These are phyloP conservation scores for Arthroderma uncinatum DNA, from an alignment of 2,329 filamentous ascomycete genomes.

Conservation along the genomic window DNA sequence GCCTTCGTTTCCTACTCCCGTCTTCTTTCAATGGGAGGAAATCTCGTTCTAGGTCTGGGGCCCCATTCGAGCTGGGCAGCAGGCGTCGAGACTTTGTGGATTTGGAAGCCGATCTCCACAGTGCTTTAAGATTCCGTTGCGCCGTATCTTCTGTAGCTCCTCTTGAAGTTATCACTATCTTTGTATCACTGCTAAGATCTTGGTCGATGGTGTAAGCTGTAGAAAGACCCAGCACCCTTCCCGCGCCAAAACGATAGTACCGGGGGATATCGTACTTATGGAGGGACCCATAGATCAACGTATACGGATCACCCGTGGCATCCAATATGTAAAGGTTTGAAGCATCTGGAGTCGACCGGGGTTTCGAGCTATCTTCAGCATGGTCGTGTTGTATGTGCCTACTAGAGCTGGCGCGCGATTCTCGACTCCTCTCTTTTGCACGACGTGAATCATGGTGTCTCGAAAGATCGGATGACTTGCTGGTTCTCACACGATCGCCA, in stretches of 20 bases:
- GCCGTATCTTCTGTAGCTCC: conserved; percentile 29
- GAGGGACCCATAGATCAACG: conserved; percentile 60
- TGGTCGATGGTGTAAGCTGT: conserved; percentile 55
- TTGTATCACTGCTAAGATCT: conserved; percentile 38
- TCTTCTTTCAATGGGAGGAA: conserved; percentile 24
- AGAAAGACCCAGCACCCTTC: conserved; percentile 57
- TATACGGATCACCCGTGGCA: conserved; percentile 63
- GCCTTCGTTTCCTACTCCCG: conserved; percentile 33
- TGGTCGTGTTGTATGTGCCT: neutral
- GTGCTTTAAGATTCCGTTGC: conserved; percentile 38
- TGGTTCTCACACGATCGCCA: neutral
- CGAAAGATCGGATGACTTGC: no score
- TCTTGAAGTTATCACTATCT: conserved; percentile 27
- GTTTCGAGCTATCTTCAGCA: neutral
- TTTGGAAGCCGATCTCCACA: conserved; percentile 21
- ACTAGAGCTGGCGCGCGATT: neutral
- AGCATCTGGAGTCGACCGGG: neutral
- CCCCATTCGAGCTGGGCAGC: conserved; percentile 12
- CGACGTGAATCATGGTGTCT: neutral
- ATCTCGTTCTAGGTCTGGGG: conserved; percentile 21
- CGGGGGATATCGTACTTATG: conserved; percentile 60
- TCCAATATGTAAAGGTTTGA: conserved; percentile 50
- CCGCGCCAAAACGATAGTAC: conserved; percentile 59
- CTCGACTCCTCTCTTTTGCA: neutral
- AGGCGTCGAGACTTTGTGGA: conserved; percentile 20